These are phyloP conservation scores for Tolypocladium ophioglossoides DNA, from an alignment of 2,329 filamentous ascomycete species.

Conservation along the genomic window DNA sequence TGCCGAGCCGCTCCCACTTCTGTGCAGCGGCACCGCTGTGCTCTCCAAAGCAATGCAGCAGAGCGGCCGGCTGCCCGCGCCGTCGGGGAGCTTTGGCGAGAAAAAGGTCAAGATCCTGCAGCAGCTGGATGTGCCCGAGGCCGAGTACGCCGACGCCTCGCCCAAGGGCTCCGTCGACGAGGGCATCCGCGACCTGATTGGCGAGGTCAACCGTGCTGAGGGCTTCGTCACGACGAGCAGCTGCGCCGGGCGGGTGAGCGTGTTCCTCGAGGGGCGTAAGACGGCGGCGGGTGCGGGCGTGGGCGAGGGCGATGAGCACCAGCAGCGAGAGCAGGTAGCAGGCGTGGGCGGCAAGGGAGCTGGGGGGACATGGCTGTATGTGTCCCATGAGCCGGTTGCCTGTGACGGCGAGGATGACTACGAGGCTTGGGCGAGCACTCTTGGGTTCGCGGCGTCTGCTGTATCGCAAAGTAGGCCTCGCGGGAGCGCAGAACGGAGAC, in stretches of 20 bases:
- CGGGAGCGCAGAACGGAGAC: constrained; percentile 26
- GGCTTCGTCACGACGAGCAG: constrained; percentile 88
- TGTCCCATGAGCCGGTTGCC: constrained; percentile 62
- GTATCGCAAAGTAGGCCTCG: constrained; percentile 11
- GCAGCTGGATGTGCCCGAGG: constrained; percentile 56
- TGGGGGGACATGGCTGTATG: constrained; percentile 75
- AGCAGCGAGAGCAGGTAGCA: constrained; percentile 27
- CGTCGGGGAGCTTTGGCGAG: constrained; percentile 32
- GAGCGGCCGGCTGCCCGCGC: constrained; percentile 12
- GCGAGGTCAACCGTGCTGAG: constrained; percentile 61
- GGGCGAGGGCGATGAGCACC: constrained; percentile 8
- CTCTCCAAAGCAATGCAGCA: constrained; percentile 13
- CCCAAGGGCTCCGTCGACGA: constrained; percentile 82
- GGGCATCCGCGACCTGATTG: constrained; percentile 66
- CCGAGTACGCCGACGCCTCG: constrained; percentile 70
- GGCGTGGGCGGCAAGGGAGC: constrained; percentile 76
- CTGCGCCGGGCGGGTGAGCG: constrained; percentile 77
- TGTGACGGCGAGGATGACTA: constrained; percentile 7
- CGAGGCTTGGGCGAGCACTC: constrained; percentile 18
- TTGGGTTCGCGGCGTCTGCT: constrained; percentile 15
- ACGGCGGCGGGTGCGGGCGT: constrained; percentile 4
- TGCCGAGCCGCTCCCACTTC: background rate
- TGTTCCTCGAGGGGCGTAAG: constrained; percentile 74
- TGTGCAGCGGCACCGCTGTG: background rate
- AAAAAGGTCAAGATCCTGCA: constrained; percentile 66